These are phyloP conservation scores for Xylaria digitata DNA, from an alignment of 2,329 filamentous ascomycete species.

Conservation along the genomic window DNA sequence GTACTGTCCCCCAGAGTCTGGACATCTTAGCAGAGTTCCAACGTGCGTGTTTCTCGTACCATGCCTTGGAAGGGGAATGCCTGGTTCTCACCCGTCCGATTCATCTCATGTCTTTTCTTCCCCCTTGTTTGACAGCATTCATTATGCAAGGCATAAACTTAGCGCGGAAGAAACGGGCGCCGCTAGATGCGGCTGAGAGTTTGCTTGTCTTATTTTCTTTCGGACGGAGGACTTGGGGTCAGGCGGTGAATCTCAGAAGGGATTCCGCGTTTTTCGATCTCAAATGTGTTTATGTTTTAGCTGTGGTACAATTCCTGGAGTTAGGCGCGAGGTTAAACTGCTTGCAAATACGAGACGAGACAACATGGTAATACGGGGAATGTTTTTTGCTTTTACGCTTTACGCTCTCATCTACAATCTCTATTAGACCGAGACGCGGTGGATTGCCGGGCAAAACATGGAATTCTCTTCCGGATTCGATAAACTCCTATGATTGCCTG, in stretches of 20 bases:
- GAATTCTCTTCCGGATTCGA: neutral
- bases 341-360: neutral
- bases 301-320: neutral
- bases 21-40: neutral
- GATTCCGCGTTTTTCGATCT: conserved; percentile 1
- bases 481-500: neutral
- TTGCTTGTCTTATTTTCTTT: neutral
- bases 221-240: conserved; percentile 8
- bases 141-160: conserved; percentile 14
- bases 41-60: conserved; percentile 4
- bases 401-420: neutral
- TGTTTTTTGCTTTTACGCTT: neutral
- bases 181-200: neutral
- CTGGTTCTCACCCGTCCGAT: neutral
- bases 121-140: conserved; percentile 3
- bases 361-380: neutral
- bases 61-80: neutral
- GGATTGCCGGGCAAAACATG: neutral
- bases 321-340: neutral
- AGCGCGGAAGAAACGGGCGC: neutral
- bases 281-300: neutral
- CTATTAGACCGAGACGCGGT: neutral
- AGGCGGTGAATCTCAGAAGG: neutral
- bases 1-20: neutral
- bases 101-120: conserved; percentile 9